These are phyloP conservation scores for Penicillium subrubescens DNA, from an alignment of 495 filamentous ascomycete species.

Conservation along the genomic window DNA sequence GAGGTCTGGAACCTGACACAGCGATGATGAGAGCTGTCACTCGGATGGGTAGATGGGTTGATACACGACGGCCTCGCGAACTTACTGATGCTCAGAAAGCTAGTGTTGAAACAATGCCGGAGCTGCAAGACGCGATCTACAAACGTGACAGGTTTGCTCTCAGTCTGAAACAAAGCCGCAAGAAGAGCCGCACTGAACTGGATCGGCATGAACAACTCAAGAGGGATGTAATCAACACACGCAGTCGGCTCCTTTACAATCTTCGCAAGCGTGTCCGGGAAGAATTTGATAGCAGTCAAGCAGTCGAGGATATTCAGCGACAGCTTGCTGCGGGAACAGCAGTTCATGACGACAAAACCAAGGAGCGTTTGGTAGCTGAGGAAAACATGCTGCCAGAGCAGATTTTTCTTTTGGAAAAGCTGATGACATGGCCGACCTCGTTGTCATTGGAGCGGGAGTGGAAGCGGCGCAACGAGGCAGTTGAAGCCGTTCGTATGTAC, in stretches of 20 bases:
- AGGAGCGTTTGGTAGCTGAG: neutral
- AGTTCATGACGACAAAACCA: neutral
- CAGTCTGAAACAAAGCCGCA: neutral
- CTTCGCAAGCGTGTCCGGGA: neutral
- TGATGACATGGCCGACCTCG: neutral
- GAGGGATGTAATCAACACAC: neutral
- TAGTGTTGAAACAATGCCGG: neutral
- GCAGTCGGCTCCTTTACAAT: neutral
- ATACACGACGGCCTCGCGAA: neutral
- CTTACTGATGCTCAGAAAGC: neutral
- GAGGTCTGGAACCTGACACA: neutral
- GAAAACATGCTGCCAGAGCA: neutral
- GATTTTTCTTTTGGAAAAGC: neutral
- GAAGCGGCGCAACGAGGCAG: neutral
- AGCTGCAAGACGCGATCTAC: neutral
- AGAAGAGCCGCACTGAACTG: neutral
- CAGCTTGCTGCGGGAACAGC: neutral
- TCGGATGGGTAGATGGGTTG: neutral
- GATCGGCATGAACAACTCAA: neutral
- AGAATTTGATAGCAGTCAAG: neutral
- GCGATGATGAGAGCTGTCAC: neutral
- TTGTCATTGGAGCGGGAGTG: neutral
- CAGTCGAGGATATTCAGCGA: neutral
- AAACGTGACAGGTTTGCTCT: neutral
- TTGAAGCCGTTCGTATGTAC: neutral